Conservation (phyloP, 495 filamentous ascomycete species). For the Cercophora samala region DNA sequence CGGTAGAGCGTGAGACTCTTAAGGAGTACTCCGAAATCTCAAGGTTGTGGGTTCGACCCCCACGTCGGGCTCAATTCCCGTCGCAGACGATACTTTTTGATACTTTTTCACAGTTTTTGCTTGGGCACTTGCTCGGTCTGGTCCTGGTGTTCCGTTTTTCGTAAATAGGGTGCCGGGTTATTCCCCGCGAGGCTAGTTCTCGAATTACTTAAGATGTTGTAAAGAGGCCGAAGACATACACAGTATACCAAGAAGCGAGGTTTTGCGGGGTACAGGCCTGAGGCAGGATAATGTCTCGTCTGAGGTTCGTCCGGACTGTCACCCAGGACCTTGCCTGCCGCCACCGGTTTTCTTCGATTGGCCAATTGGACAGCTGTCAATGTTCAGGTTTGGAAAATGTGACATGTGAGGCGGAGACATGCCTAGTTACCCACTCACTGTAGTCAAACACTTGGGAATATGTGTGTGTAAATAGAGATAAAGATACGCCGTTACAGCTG, state of each 20-base stretch:
- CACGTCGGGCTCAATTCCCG: constrained; percentile 29
- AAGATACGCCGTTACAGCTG: not conserved
- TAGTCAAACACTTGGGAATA: no score
- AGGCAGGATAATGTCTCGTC: no score
- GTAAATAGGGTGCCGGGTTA: not conserved
- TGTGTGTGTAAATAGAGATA: not conserved
- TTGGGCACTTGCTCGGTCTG: no score
- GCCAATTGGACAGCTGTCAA: not conserved
- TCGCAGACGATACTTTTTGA: constrained; percentile 9
- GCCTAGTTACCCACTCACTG: no score
- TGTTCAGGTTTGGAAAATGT: not conserved
- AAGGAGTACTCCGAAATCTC: constrained; percentile 36
- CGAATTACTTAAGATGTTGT: not conserved
- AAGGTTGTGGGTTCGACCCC: constrained; percentile 30
- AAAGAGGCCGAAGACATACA: not conserved
- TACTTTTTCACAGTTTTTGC: no score
- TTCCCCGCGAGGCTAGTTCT: not conserved
- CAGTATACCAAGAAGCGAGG: not conserved
- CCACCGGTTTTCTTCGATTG: not conserved
- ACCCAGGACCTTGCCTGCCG: not conserved
- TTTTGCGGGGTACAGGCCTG: no score
- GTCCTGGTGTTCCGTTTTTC: not conserved
- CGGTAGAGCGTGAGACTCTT: constrained; percentile 84
- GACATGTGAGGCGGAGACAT: not conserved
- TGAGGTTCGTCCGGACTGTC: no score